Evolutionary conservation across 495 filamentous ascomycete genomes (phyloP), one percentile per base, ranked within the genome.

Genomic region (Penicillium canescens): DNA sequence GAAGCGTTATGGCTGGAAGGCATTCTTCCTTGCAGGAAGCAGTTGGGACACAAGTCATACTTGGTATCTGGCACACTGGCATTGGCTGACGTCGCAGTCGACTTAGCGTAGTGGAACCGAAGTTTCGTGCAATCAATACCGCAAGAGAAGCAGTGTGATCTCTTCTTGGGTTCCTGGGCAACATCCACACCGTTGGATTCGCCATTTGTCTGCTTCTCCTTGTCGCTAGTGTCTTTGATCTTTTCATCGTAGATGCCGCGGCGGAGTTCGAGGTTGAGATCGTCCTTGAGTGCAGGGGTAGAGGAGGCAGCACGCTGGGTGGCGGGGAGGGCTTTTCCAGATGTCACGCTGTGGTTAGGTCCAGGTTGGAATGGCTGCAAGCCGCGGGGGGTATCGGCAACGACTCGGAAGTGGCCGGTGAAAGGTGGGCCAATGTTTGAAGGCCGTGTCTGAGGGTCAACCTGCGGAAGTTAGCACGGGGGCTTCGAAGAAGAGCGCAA

Each of bases 391-490:
- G 94, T 97, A 68, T 98, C 94, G 57, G 89, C 92, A 42, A 91
- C 87, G 46, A 97, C 84, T 56, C 91, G 85, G 84, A 98, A 98
- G 73, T 98, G 95, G 36, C 94, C 93, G 1, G 94, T 98, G 62
- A 96, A 96, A 12, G 94, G 95, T 3, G 94, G 95, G 5, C 92
- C 93, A 54, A 97, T 94, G 70, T 91, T 92, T 3, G 95, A 97
- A 8, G 94, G 94, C 38, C 94, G 85, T 40, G 91, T 89, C 63
- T 97, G 94, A 12, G 92, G 88, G 74, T 98, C 94, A 63, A 98
- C 91, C 94, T 98, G 50, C 10, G 28, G 8, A 35, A 59, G 45
- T 50, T 42, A 47, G 64, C 40, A 13, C 18, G 16, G 11, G 7
- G 31, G 10, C 14, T 33, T 24, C 10, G 14, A 41, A 13, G 37